Evolutionary conservation across 192 early-diverging fungal genomes (phyloP).

Genomic region (Mortierella claussenii): DNA sequence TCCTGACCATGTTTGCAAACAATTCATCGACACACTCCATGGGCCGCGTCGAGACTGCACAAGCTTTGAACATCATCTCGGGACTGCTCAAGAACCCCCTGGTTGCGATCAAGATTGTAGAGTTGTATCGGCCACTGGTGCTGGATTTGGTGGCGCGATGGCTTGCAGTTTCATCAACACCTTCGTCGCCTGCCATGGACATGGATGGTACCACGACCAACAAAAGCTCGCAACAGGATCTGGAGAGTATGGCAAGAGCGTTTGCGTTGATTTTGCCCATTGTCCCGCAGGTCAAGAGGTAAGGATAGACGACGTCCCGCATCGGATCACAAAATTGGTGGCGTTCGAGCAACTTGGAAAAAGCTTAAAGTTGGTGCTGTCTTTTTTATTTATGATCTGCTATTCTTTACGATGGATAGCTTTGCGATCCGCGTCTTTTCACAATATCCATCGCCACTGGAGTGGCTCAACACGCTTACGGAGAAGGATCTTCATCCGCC

Average conservation of each 20-base stretch:
- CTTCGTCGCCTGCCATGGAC: constrained; percentile 3
- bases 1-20: constrained; percentile 24
- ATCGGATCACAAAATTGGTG: too few species aligned
- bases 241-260: constrained; percentile 60
- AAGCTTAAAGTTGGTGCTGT: too few species aligned
- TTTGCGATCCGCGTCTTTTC: constrained; percentile 67
- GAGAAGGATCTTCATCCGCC: constrained; percentile 27
- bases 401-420: constrained; percentile 45
- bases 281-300: constrained; percentile 77
- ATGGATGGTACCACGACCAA: constrained; percentile 16
- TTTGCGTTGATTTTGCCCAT: constrained; percentile 70
- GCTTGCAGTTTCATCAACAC: constrained; percentile 49
- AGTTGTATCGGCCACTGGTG: constrained; percentile 77
- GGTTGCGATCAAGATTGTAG: constrained; percentile 48
- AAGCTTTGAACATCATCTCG: constrained; percentile 37
- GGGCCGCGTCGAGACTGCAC: constrained; percentile 14
- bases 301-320: too few species aligned
- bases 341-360: too few species aligned
- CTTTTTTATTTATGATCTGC: not conserved
- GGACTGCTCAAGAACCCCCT: constrained; percentile 40
- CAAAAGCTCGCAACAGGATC: constrained; percentile 20
- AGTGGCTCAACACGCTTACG: constrained; percentile 56
- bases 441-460: constrained; percentile 63
- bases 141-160: constrained; percentile 86
- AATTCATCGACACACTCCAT: not conserved